Conservation (phyloP, 352 stramenopile species). For the Pythium rishiriense region DNA sequence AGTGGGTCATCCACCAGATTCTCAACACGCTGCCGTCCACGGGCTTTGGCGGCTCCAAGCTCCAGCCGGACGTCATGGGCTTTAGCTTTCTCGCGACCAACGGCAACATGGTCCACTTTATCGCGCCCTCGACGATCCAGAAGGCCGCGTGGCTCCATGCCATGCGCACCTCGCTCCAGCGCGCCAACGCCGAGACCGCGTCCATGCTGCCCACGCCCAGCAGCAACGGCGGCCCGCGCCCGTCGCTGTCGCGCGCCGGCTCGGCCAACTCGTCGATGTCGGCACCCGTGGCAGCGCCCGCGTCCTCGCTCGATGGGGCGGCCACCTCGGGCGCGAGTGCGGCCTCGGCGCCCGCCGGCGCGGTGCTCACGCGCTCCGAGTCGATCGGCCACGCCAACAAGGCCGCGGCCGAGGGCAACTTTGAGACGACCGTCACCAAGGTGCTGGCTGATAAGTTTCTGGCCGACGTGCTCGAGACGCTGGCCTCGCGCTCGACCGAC, state of each 20-base stretch:
- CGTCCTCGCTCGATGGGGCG: neutral
- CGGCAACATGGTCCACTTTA: slow-evolving; percentile 83
- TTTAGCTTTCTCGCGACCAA: slow-evolving; percentile 87
- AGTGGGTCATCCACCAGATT: slow-evolving; percentile 84
- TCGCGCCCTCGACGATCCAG: slow-evolving; percentile 69
- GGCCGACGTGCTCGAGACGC: slow-evolving; percentile 52
- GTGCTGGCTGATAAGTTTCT: slow-evolving; percentile 76
- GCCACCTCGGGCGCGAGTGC: too few relatives aligned
- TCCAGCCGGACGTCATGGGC: slow-evolving; percentile 73
- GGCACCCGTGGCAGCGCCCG: neutral
- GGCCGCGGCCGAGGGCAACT: neutral
- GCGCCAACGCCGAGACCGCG: slow-evolving; percentile 41
- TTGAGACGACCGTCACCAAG: slow-evolving; percentile 65
- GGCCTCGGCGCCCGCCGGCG: neutral
- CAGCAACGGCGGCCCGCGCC: slow-evolving; percentile 20
- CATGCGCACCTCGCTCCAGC: slow-evolving; percentile 70
- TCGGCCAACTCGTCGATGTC: neutral
- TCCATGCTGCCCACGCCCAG: slow-evolving; percentile 30
- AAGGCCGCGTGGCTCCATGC: slow-evolving; percentile 86
- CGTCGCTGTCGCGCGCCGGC: slow-evolving; percentile 5
- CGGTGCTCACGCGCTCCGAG: slow-evolving; percentile 3
- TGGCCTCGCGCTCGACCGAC: slow-evolving; percentile 42
- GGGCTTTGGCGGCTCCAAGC: slow-evolving; percentile 77
- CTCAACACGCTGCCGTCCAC: slow-evolving; percentile 74
- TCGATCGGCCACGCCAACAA: slow-evolving; percentile 13